phyloP scores from a whole-genome alignment of 2,329 filamentous ascomycete species.

The Raffaelea albimanens region DNA sequence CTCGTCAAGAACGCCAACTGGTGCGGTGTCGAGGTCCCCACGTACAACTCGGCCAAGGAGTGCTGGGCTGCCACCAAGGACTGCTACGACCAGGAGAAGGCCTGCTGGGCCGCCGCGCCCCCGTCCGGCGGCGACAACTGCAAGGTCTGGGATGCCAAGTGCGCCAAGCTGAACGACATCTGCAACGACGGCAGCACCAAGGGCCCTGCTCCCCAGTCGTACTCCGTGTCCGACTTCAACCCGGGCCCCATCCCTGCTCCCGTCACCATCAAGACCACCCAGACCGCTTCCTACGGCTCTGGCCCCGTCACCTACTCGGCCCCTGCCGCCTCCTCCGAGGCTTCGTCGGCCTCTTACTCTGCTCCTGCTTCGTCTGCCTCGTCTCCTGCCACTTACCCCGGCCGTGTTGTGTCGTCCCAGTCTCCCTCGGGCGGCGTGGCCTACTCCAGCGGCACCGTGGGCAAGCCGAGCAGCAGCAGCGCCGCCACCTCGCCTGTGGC shows the following conservation, averaged over 20 bases:
- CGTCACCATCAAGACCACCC: background rate
- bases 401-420: background rate
- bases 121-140: conserved; percentile 53
- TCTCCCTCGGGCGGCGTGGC: background rate
- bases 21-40: conserved; percentile 53
- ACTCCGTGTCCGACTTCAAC: conserved; percentile 9
- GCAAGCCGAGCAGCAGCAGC: background rate
- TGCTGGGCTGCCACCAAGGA: conserved; percentile 50
- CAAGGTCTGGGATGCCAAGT: conserved; percentile 53
- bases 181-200: conserved; percentile 33
- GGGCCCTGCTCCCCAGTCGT: conserved; percentile 28
- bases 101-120: conserved; percentile 50
- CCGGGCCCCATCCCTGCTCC: conserved; percentile 15
- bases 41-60: conserved; percentile 42
- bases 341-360: background rate
- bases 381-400: background rate
- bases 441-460: background rate
- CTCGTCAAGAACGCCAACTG: conserved; percentile 63
- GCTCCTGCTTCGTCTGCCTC: background rate
- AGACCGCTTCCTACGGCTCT: too few species aligned
- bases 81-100: conserved; percentile 49
- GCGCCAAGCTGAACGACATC: conserved; percentile 33
- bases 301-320: background rate
- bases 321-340: background rate
- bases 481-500: background rate